Evolutionary conservation across 768 basidiomycete species (phyloP).

Genomic region (Mycena leptocephala): DNA sequence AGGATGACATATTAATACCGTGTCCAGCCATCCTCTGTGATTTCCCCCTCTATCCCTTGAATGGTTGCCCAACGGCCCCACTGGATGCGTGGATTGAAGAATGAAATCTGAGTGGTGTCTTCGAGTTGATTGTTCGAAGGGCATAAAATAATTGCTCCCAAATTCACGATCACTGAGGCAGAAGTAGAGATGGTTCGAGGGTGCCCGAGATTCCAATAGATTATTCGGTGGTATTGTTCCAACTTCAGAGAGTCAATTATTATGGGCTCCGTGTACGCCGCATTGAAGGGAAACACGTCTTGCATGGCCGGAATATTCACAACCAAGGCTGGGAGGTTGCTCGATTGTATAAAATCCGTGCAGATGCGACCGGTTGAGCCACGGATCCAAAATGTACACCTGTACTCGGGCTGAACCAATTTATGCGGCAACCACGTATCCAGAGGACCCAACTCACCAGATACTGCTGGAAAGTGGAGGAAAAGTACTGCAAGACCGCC

Average conservation of each 20-base stretch:
- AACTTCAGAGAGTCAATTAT: not conserved
- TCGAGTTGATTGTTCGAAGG: not conserved
- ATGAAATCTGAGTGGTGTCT: not conserved
- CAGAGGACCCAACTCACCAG: not conserved
- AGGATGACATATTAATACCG: not conserved
- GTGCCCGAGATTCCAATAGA: not conserved
- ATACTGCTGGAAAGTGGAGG: fast-evolving
- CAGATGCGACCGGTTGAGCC: not conserved
- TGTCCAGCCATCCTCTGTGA: no score
- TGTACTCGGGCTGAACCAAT: not conserved
- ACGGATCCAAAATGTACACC: not conserved
- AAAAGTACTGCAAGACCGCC: not conserved
- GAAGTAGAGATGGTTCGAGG: not conserved
- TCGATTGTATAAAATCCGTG: not conserved
- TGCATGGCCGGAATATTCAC: fast-evolving
- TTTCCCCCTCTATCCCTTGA: no score
- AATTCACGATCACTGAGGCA: not conserved
- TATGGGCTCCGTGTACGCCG: no score
- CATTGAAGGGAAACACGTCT: not conserved
- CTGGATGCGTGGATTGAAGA: no score
- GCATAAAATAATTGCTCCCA: not conserved
- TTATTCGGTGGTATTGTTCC: not conserved
- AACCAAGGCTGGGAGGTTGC: not conserved
- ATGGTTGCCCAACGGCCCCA: fast-evolving
- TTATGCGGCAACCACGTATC: no score